Base-by-base conservation (phyloP, 352 stramenopile genomes). In the Detonula confervacea region DNA sequence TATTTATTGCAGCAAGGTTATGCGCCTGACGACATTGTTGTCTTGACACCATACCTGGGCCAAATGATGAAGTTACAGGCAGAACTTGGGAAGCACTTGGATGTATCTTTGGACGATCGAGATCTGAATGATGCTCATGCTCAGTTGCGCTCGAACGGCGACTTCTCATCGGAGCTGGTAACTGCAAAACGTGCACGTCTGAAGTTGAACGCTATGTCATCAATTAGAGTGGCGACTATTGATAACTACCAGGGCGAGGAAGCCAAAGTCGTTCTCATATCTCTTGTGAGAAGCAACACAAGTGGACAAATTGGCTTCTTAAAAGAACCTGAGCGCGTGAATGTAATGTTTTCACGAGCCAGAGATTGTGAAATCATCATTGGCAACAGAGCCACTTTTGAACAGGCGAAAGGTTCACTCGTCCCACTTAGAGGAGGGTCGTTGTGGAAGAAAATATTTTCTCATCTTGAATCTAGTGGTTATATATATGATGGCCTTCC, bases 241-340 rank as follows among this genome's bases (percentile, higher is more conserved):
- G 65, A 73, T 56, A 73, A 73, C 49, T 73, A 73, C 52, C 65
- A 73, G 35, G 65, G 65, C 22, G 65, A 73, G 54, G 65, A 73
- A 65, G 47, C 65, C 1, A 73, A 65, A 25, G 62, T 73, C 65
- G 65, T 73, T 44, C n/a, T 73, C 14, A 29, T 73, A 18, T 73
- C 65, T 33, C 51, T 73, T 18, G 65, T 73, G 12, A 55, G 65
- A 54, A 73, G 65, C 54, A 73, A 73, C 42, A 8, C 33, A 25
- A 27, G 14, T 22, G 65, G 65, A 25, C 47, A 64, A 54, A 73
- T 73, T 57, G 65, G 65, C 18, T 73, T 73, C 24, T 24, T 73
- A 5, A 65, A 56, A 44, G 65, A 73, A 52, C 65, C 65, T 25
- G 65, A 73, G 35, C 51, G 65, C 12, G 65, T 73, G 1, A 73